Base-by-base conservation (phyloP, 257 asterid species). In the Penstemon davidsonii region DNA sequence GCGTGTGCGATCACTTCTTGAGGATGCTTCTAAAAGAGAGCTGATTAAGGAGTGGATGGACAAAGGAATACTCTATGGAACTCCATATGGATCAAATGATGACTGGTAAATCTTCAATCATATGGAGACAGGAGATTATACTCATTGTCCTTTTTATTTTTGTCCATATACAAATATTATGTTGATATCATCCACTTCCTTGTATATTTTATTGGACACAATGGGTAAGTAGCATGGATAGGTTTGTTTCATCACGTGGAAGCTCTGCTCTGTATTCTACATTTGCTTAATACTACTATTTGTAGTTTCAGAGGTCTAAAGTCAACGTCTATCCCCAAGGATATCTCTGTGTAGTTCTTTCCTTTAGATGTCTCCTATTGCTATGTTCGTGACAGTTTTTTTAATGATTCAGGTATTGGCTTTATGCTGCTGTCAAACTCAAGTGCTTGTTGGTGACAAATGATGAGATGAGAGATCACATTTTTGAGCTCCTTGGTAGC, bases 401-500 rank as follows among this genome's bases (percentile, higher is more conserved):
- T 36, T 8, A 42, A 38, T 70, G 25, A 78, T 67, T 64, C 70
- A 93, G 99, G 97, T 93, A 90, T 76, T 93, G 99, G 99, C 88
- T 93, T 45, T 90, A 85, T 74, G 96, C 96, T 64, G 86, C 99
- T 60, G 97, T 88, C 68, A 88, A 90, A 71, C 81, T 80, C 25
- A 86, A 88, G 90, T 87, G 97, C 76, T 77, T 90, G 81, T 83
- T 93, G 55, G 91, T 93, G 71, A 90, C 99, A 67, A 93, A 93
- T 70, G 99, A 93, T 80, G 95, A 93, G 81, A 93, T 93, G 99
- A 85, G 99, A 77, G 99, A 93, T 84, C 99, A 93, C 74, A 93
- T 90, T 67, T 93, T 93, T 78, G 97, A 88, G 83, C 97, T 93
- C 73, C 80, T 93, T n/a, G 97, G 96, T 42, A 87, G 85, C 85